A percentile compares a stretch with the other conserved stretches of the same genome.
These are phyloP conservation scores for Typha latifolia DNA, from an alignment of 176 grass and related monocot genomes.

Conservation along the genomic window DNA sequence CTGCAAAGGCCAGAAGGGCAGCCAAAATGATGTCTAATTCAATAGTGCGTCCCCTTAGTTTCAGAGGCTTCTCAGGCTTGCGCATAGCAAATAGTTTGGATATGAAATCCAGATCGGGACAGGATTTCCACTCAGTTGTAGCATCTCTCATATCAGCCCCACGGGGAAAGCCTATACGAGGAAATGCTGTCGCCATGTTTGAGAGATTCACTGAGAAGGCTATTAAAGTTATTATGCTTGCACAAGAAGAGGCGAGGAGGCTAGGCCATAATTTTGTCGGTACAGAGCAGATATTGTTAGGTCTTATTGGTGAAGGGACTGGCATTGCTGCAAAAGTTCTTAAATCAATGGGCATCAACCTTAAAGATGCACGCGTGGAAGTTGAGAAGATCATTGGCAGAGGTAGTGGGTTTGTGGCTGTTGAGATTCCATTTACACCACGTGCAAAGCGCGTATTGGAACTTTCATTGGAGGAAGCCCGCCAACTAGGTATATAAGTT, in stretches of 20 bases:
- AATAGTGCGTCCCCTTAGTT: slow-evolving; percentile 24
- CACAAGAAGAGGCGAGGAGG: slow-evolving; percentile 83
- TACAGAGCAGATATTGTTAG: slow-evolving; percentile 84
- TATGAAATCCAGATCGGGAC: slow-evolving; percentile 23
- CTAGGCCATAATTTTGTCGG: slow-evolving; percentile 95
- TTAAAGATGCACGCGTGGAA: slow-evolving; percentile 91
- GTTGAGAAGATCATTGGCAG: slow-evolving; percentile 94
- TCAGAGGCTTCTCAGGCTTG: slow-evolving; percentile 58
- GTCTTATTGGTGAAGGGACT: slow-evolving; percentile 79
- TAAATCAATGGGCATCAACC: slow-evolving; percentile 90
- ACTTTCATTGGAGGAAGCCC: slow-evolving; percentile 87
- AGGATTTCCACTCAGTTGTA: slow-evolving; percentile 40
- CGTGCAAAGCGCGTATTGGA: slow-evolving; percentile 93
- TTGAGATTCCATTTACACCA: slow-evolving; percentile 96
- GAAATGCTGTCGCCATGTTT: slow-evolving; percentile 74
- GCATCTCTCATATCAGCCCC: slow-evolving; percentile 44
- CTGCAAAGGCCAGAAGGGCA: slow-evolving; percentile 19
- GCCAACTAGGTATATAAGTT: slow-evolving; percentile 56
- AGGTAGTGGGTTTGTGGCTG: slow-evolving; percentile 93
- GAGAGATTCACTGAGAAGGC: slow-evolving; percentile 88
- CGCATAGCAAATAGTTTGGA: slow-evolving; percentile 43
- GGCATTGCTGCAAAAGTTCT: slow-evolving; percentile 92
- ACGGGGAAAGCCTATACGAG: slow-evolving; percentile 19
- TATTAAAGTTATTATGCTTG: slow-evolving; percentile 96
- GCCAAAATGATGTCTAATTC: slow-evolving; percentile 39